Conservation (phyloP, 257 asterid species). For the Anisodus tanguticus region DNA sequence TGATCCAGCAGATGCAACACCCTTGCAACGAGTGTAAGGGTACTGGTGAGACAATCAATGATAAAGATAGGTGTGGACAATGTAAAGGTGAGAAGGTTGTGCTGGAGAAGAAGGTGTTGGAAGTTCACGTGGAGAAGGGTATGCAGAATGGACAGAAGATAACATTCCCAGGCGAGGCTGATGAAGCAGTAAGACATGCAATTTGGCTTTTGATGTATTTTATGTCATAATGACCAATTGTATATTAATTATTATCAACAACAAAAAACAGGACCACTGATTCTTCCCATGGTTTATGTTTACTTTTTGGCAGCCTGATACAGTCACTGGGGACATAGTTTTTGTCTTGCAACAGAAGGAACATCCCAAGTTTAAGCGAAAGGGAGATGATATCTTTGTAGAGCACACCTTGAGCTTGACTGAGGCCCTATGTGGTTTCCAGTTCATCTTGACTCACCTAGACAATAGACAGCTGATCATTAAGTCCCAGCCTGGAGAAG, state of each 20-base stretch:
- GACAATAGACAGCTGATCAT: conserved; percentile 49
- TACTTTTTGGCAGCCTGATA: conserved; percentile 36
- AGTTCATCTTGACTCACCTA: conserved; percentile 49
- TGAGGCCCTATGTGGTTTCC: conserved; percentile 57
- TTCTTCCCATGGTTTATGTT: background rate
- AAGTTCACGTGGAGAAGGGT: conserved; percentile 37
- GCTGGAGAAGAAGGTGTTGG: conserved; percentile 40
- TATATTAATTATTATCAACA: background rate
- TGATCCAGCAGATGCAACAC: conserved; percentile 42
- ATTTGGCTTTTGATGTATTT: background rate
- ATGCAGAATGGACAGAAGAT: conserved; percentile 39
- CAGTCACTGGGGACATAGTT: conserved; percentile 39
- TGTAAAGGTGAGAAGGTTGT: conserved; percentile 40
- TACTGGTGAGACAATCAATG: conserved; percentile 35
- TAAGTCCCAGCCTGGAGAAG: conserved; percentile 52
- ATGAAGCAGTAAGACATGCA: conserved; percentile 33
- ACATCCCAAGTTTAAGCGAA: conserved; percentile 40
- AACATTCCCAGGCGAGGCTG: conserved; percentile 41
- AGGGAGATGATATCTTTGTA: conserved; percentile 40
- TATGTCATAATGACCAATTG: background rate
- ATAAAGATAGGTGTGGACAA: conserved; percentile 37
- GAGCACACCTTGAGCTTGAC: conserved; percentile 46
- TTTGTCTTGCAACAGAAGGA: conserved; percentile 40
- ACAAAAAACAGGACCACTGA: background rate
- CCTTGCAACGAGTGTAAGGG: conserved; percentile 40